Conservation (phyloP, 176 grass and related monocot species). For the Avena insularis region DNA sequence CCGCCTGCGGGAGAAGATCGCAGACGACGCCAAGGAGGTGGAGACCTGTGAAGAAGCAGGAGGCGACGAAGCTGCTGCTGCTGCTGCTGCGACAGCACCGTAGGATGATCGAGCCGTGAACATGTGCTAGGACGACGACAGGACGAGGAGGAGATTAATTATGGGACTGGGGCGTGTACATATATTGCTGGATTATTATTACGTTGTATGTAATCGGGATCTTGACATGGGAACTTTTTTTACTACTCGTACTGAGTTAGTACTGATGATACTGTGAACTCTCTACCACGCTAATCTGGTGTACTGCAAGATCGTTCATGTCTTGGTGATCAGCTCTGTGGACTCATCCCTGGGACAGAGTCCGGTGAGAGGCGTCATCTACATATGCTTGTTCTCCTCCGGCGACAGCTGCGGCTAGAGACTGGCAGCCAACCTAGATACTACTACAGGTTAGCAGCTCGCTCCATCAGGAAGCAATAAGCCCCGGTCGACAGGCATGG, state of each 20-base stretch:
- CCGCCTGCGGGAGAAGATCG: conserved; percentile 38
- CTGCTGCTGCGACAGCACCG: background rate
- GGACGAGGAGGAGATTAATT: too few relatives aligned
- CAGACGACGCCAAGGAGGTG: background rate
- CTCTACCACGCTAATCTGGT: background rate
- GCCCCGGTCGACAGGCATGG: background rate
- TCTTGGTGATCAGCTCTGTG: background rate
- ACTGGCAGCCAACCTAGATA: too few relatives aligned
- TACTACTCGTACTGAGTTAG: too few relatives aligned
- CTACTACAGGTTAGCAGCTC: background rate
- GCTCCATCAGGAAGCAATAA: background rate
- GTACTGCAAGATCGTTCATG: background rate
- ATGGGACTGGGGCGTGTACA: too few relatives aligned
- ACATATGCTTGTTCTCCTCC: background rate
- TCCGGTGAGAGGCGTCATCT: background rate
- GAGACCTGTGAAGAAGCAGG: background rate
- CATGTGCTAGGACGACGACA: too few relatives aligned
- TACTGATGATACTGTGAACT: background rate
- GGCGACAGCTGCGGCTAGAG: background rate
- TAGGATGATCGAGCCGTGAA: background rate
- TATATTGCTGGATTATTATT: background rate
- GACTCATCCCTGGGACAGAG: background rate
- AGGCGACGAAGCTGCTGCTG: background rate
- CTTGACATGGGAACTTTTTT: background rate
- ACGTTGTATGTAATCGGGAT: background rate